Base-by-base conservation (phyloP, 305 asterid species). In the Andrographis paniculata region DNA sequence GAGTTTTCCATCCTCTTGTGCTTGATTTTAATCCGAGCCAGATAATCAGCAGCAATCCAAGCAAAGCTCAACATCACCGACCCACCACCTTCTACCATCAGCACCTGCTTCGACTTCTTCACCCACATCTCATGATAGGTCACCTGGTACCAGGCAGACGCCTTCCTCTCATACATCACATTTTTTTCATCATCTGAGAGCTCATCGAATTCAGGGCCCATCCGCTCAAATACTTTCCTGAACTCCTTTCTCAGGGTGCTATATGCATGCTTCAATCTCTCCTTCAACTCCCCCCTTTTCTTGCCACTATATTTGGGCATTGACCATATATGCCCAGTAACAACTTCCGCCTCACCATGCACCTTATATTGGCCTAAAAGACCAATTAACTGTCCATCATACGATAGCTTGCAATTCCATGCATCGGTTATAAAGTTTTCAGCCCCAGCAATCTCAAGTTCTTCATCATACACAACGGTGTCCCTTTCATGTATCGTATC, bases 31-130 rank as follows among this genome's bases (percentile, higher is more conserved):
- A 83, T 83, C 62, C 86, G 75, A 36, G 94, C 87, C 43, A 86
- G 77, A 55, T 83, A 83, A 70, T 91, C 95, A 46, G 84, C 87
- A 15, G 96, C 94, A 53, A 86, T 83, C 99, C 99, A 86, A n/a
- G 94, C 71, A 61, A 91, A 91, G 66, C 99, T 91, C 24, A 91
- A 50, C 92, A 78, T 71, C 14, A 82, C 87, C 1, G 72, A 31
- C 42, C 62, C 73, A 47, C 40, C 55, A 15, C 57, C 81, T 13
- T 71, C 80, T 1, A 75, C 44, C 39, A 18, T 17, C 1, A 49
- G 78, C 20, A 74, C 58, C 50, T 69, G 82, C 63, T 57, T 69
- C 1, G 76, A 63, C 52, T 59, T 80, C 39, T 56, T 56, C 42
- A 83, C 71, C 94, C 89, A 83, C 5, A 28, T 44, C 18, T 79